Base-by-base conservation (phyloP, 768 basidiomycete genomes). In the Floccularia luteovirens region DNA sequence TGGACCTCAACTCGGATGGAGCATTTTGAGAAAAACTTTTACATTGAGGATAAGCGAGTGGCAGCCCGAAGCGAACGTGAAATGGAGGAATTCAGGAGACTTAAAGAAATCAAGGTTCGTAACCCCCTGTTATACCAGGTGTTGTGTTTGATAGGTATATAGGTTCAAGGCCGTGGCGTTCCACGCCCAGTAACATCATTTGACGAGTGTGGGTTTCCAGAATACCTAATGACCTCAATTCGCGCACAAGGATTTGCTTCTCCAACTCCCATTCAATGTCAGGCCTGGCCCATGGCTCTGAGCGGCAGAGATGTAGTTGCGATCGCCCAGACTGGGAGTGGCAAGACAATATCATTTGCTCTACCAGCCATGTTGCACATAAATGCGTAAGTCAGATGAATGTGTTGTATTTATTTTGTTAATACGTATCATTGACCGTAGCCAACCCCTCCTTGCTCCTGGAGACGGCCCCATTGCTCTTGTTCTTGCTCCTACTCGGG, bases 281-380 rank as follows among this genome's bases (percentile, higher is more conserved):
- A 99, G 60, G 87, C 93, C 13, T 99, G 96, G 96, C 96, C 96
- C 0, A 98, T 98, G 92, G 94, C 96, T 2, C 70, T 97, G 21
- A 90, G 76, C 36, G 94, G 94, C 40, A 75, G 90, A 45, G 94
- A 99, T 62, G 74, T 97, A 27, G 87, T 94, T 32, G 96, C 94
- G 41, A 90, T 99, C 51, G 93, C 96, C 25, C 93, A 97, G 62
- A 99, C 96, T 6, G 96, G 96, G 42, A 93, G 90, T 61, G 96
- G 96, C 42, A 99, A 99, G 70, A 99, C 96, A 5, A 97, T 99
- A 42, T 80, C 93, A 7, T 99, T 99, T 59, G 94, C 96, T 41
- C 81, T 99, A 32, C 96, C 96, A 28, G 94, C 96, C 36, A 99
- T 98, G 94, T 73, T 99, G 24, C 96, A 99, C 64, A 99, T 99